Evolutionary conservation across 164 flowering plant genomes (phyloP).

Genomic region (Dillenia turbinata): DNA sequence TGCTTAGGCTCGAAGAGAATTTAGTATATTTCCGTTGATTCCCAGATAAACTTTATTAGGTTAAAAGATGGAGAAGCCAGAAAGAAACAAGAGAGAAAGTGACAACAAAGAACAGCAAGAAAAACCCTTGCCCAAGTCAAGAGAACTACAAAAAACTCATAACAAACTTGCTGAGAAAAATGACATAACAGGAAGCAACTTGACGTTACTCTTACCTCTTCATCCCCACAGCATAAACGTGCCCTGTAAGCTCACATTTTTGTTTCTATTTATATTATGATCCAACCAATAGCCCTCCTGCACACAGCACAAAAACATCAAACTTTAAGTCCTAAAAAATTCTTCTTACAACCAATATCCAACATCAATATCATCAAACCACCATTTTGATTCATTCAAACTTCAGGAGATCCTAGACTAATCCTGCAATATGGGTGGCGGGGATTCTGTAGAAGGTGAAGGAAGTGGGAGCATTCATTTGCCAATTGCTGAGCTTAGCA

Average conservation of each 20-base stretch:
- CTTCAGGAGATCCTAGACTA: neutral
- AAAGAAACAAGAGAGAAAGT: conserved; percentile 2
- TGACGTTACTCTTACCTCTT: conserved; percentile 26
- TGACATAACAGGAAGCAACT: conserved; percentile 12
- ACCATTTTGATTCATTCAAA: neutral
- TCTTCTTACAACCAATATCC: neutral
- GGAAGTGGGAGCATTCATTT: conserved; percentile 23
- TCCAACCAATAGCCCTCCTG: neutral
- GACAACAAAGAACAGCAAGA: conserved; percentile 9
- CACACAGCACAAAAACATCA: neutral
- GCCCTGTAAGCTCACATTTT: conserved; percentile 34
- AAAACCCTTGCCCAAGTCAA: conserved; percentile 9
- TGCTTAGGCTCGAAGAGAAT: neutral
- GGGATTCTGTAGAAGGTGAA: conserved; percentile 14
- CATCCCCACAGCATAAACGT: conserved; percentile 35
- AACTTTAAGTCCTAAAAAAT: neutral
- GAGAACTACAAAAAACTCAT: neutral
- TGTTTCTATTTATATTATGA: neutral
- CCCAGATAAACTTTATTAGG: conserved; percentile 1
- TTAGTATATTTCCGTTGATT: neutral
- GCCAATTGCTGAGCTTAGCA: conserved; percentile 29
- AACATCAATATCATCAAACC: no score
- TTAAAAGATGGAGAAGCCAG: conserved; percentile 10
- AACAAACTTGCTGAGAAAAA: conserved; percentile 5
- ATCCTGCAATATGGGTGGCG: conserved; percentile 8